phyloP scores from a whole-genome alignment of 2,329 filamentous ascomycete genomes.

The Didymella segeticola region DNA sequence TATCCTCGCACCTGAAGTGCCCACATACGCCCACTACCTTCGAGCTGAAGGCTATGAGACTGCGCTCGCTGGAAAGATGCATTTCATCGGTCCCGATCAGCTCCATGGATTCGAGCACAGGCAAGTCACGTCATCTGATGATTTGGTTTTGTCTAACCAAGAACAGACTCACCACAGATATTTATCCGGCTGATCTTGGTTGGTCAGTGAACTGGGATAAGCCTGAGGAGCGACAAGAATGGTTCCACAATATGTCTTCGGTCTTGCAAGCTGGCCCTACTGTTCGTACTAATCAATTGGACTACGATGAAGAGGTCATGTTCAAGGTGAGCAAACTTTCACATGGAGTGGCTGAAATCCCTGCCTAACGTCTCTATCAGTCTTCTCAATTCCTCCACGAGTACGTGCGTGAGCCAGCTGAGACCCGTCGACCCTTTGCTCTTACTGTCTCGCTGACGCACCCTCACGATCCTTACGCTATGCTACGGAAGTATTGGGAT shows the following conservation, averaged over 20 bases:
- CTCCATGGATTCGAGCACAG: conserved; percentile 88
- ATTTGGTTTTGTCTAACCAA: conserved; percentile 1
- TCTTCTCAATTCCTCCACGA: conserved; percentile 90
- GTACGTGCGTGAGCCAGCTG: conserved; percentile 79
- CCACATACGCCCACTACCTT: conserved; percentile 92
- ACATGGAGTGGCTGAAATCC: conserved; percentile 46
- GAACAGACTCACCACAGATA: conserved; percentile 82
- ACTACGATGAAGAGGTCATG: conserved; percentile 97
- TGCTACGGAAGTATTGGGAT: conserved; percentile 93
- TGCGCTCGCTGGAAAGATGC: conserved; percentile 93
- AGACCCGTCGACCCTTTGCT: conserved; percentile 76
- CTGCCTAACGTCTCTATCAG: conserved; percentile 68
- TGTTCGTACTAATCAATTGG: conserved; percentile 90
- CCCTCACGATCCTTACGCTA: conserved; percentile 93
- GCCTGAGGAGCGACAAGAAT: conserved; percentile 82
- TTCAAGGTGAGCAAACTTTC: conserved; percentile 62
- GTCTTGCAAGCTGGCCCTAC: conserved; percentile 89
- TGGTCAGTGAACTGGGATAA: conserved; percentile 97
- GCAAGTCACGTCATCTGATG: conserved; percentile 15
- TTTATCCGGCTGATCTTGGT: conserved; percentile 92
- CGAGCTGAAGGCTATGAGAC: conserved; percentile 87
- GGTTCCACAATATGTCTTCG: conserved; percentile 93
- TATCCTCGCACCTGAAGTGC: conserved; percentile 81
- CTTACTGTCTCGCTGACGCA: conserved; percentile 93
- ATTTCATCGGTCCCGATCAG: conserved; percentile 89